phyloP scores from a whole-genome alignment of 257 asterid species.

The Catharanthus roseus region DNA sequence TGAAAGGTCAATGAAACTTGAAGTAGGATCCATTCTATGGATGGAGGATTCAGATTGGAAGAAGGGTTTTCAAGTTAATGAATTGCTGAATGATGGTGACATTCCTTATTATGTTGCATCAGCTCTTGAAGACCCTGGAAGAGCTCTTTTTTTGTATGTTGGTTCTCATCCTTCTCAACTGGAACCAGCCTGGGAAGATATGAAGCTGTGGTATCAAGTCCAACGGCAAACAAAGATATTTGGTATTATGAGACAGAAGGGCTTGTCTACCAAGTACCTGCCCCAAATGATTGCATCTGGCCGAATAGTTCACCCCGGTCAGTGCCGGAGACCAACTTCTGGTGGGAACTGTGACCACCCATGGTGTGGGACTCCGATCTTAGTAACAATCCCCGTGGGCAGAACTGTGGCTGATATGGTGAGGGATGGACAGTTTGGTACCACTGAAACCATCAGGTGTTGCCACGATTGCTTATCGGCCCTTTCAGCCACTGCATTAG shows the following conservation, averaged over 20 bases:
- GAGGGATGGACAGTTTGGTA: constrained; percentile 57
- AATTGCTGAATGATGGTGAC: constrained; percentile 64
- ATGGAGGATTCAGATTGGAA: constrained; percentile 71
- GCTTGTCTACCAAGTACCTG: constrained; percentile 70
- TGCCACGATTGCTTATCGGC: constrained; percentile 94
- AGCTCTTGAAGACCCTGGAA: constrained; percentile 56
- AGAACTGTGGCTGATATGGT: constrained; percentile 67
- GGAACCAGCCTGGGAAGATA: constrained; percentile 97
- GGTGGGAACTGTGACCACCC: constrained; percentile 69
- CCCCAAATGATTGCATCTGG: constrained; percentile 77
- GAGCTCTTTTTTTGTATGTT: constrained; percentile 51
- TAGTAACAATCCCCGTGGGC: constrained; percentile 85
- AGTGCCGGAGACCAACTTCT: constrained; percentile 48
- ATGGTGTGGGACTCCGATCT: constrained; percentile 83
- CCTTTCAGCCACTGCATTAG: constrained; percentile 57
- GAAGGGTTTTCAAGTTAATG: constrained; percentile 58
- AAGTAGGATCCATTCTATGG: constrained; percentile 61
- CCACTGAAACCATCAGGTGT: constrained; percentile 73
- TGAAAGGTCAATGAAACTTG: constrained; percentile 55
- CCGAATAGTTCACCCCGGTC: constrained; percentile 78
- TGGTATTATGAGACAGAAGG: constrained; percentile 76
- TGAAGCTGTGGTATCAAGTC: constrained; percentile 92
- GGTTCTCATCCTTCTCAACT: constrained; percentile 92
- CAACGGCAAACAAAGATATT: constrained; percentile 96
- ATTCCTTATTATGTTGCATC: constrained; percentile 54